Evolutionary conservation across 2,329 filamentous ascomycete species (phyloP), one percentile per base, ranked within the genome.

Genomic region (Curvularia sp.): DNA sequence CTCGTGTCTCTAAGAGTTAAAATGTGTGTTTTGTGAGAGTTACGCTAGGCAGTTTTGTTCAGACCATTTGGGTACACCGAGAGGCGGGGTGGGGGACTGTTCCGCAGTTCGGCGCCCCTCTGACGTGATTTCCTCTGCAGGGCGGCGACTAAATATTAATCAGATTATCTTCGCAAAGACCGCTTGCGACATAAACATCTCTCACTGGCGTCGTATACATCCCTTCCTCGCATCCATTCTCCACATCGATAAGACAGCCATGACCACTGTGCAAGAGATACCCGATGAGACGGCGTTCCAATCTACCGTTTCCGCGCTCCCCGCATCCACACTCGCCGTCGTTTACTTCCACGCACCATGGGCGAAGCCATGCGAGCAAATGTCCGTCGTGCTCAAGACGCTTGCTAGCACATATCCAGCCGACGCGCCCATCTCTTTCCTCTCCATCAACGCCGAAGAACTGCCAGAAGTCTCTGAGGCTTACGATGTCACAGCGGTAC

Each of bases 291-390:
- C 84, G 67, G 87, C 88, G 69, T 97, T 95, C 88, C 83, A 88
- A 66, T 80, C 86, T 65, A 84, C 90, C 73, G 82, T 91, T 62
- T 82, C 84, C 88, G 28, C 76, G 87, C n/a, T 93, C 13, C 86
- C 91, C 10, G 74, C 89, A 1, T 85, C 88, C 15, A 87, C 90
- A 15, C 86, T 97, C 60, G 84, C 94, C 63, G 84, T 97, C 73
- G 87, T 96, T 74, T 97, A 93, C 77, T 99, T 99, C 84, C 91
- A 98, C 78, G 93, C 95, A 20, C 91, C 93, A 66, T 99, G 95
- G 95, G 95, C 95, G 30, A 93, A 93, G 59, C 95, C 95, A 46
- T 98, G 95, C 83, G 88, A 91, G 63, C 93, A 97, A 80, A 98
- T 98, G 93, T 87, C 86, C 67, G 90, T 88, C 50, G 90, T 98